Percentiles rank a stretch among this genome's conserved stretches.
These are phyloP conservation scores for Sideroxylon spinosum DNA, from an alignment of 179 eudicot species.

Conservation along the genomic window DNA sequence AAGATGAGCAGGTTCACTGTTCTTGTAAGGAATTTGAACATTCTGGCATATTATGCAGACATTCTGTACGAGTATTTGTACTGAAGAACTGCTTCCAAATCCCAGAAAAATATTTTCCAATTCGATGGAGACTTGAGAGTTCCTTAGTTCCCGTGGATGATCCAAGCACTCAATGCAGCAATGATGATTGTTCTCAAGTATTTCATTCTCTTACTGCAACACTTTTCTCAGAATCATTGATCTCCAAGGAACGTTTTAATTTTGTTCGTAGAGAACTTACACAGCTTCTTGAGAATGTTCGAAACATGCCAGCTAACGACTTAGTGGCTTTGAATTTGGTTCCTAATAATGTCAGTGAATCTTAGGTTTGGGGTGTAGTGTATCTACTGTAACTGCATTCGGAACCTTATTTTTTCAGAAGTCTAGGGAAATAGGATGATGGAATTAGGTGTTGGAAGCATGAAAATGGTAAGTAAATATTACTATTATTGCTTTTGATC, in stretches of 20 bases:
- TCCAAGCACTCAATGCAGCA: conserved; percentile 24
- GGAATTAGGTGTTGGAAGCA: conserved; percentile 5
- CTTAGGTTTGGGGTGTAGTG: conserved; percentile 15
- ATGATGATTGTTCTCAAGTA: conserved; percentile 41
- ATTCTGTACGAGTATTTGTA: conserved; percentile 47
- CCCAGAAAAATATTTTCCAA: conserved; percentile 42
- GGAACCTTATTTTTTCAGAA: background rate
- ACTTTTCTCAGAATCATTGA: conserved; percentile 40
- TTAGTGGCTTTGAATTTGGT: conserved; percentile 23
- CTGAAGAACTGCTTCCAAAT: conserved; percentile 52
- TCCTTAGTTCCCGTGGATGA: conserved; percentile 30
- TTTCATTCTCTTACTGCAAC: conserved; percentile 40
- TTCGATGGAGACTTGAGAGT: conserved; percentile 47
- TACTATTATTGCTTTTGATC: background rate
- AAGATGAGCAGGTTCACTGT: conserved; percentile 52
- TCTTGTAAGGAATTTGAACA: conserved; percentile 60
- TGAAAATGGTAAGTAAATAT: conserved; percentile 1
- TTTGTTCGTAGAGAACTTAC: conserved; percentile 39
- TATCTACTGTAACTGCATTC: conserved; percentile 4
- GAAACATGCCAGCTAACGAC: conserved; percentile 38
- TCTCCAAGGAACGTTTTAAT: conserved; percentile 38
- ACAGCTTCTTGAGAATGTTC: conserved; percentile 39
- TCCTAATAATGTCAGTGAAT: conserved; percentile 25
- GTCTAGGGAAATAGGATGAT: conserved; percentile 3
- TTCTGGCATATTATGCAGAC: conserved; percentile 54